A percentile compares a stretch with the other conserved stretches of the same genome.
Conservation (phyloP, 1,139 yeast genomes). For the Pichia sp. region DNA sequence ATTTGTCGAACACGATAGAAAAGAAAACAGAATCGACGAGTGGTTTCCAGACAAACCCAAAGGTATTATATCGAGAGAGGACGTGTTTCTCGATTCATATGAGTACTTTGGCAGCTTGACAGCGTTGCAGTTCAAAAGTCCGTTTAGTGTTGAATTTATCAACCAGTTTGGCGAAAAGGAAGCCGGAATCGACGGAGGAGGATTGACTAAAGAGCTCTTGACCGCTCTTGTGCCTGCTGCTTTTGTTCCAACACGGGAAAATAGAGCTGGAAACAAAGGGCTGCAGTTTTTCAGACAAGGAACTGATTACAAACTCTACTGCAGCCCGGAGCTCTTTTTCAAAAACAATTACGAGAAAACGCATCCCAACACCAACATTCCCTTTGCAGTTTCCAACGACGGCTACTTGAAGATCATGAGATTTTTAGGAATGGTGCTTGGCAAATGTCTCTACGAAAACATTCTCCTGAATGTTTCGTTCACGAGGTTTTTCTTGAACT, state of each 20-base stretch:
- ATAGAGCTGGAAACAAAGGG: constrained; percentile 26
- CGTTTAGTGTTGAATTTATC: constrained; percentile 55
- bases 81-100: constrained; percentile 68
- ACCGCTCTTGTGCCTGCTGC: constrained; percentile 69
- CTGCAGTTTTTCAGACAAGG: constrained; percentile 45
- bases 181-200: constrained; percentile 97
- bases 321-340: constrained; percentile 53
- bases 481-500: constrained; percentile 75
- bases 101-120: constrained; percentile 45
- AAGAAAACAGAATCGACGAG: constrained; percentile 7
- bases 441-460: constrained; percentile 84
- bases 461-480: constrained; percentile 76
- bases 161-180: constrained; percentile 66
- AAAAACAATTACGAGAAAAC: constrained; percentile 23
- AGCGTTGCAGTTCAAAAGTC: constrained; percentile 47
- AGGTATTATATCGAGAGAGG: constrained; percentile 61
- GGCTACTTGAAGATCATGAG: constrained; percentile 25
- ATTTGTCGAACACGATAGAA: constrained; percentile 46
- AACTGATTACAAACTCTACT: constrained; percentile 58
- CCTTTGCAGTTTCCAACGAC: constrained; percentile 3
- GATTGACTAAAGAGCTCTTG: constrained; percentile 84
- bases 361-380: constrained; percentile 9
- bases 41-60: constrained; percentile 25
- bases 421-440: constrained; percentile 75
- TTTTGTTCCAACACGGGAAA: constrained; percentile 32